Evolutionary conservation across 768 basidiomycete species (phyloP), one percentile per base, ranked within the genome.

Genomic region (Pulveroboletus sp.): DNA sequence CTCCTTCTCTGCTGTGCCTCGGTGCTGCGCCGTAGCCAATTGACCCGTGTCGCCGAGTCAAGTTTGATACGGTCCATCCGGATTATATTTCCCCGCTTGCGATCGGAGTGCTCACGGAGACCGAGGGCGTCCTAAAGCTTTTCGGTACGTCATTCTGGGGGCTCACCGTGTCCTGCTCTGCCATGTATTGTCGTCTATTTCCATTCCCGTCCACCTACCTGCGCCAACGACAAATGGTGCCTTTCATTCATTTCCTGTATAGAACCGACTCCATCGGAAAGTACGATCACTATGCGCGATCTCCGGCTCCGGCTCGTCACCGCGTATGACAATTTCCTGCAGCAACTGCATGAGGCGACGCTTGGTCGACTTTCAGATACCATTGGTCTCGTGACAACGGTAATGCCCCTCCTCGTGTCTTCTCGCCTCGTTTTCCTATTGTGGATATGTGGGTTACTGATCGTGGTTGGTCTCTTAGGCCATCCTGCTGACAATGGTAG

Each of bases 221-320:
- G 9, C 11, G 6, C 28, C 10, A n/a, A 2, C n/a, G 11, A 7
- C 5, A 2, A 17, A 10, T 6, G 15, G 24, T 3, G 12, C 26
- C 35, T 11, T 27, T 3, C 6, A 9, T 1, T 38, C 17, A 12
- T 41, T 15, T 39, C 8, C 3, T 24, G 3, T 4, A 27, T 42
- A 67, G 66, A 67, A 47, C 67, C 67, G 26, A 61, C 59, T 0
- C 66, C 66, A 2, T 61, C 67, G 3, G 46, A 55, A 26, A 49
- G 50, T 1, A 61, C 61, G 11, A 11, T 55, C 12, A 47, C 52
- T 18, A 61, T 58, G 54, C 66, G 66, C 1, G 41, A 55, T 7
- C 45, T 61, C 7, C 61, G 66, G 8, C 53, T 69, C 10, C 51
- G 37, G 11, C 39, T 62, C 27, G 54, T 69, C 15, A 65, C 59